These are phyloP conservation scores for Fusarium tjaetaba DNA, from an alignment of 2,329 filamentous ascomycete species.

Conservation along the genomic window DNA sequence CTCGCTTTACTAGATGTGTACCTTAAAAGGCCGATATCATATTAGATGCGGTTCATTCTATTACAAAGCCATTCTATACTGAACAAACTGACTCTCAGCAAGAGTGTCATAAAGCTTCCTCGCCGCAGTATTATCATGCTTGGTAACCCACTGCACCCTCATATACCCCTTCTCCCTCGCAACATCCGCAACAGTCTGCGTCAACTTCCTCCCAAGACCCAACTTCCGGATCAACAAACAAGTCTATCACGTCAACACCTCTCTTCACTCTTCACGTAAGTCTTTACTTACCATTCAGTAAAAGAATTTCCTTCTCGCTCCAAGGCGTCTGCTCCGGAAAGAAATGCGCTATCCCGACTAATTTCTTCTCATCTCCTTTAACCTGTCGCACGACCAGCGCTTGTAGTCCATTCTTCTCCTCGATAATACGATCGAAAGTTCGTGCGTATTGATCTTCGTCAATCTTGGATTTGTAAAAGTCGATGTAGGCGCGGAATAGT, in stretches of 20 bases:
- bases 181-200: constrained; percentile 17
- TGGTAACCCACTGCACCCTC: constrained; percentile 32
- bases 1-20: background rate
- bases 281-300: constrained; percentile 10
- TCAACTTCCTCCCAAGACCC: constrained; percentile 21
- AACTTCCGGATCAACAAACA: constrained; percentile 5
- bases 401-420: constrained; percentile 9
- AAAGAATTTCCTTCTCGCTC: constrained; percentile 29
- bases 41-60: background rate
- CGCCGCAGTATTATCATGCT: constrained; percentile 22
- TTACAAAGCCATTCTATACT: constrained; percentile 20
- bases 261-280: too few species aligned
- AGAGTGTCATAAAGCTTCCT: constrained; percentile 25
- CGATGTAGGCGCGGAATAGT: constrained; percentile 24
- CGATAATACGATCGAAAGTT: constrained; percentile 23
- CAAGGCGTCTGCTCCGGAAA: constrained; percentile 32
- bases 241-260: background rate
- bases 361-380: background rate
- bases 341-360: constrained; percentile 30
- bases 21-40: background rate
- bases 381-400: constrained; percentile 10
- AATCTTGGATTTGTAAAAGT: constrained; percentile 20
- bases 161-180: constrained; percentile 17
- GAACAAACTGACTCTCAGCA: constrained; percentile 24
- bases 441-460: constrained; percentile 17